Base-by-base conservation (phyloP, 2,329 filamentous ascomycete species). In the Claviceps paspali region DNA sequence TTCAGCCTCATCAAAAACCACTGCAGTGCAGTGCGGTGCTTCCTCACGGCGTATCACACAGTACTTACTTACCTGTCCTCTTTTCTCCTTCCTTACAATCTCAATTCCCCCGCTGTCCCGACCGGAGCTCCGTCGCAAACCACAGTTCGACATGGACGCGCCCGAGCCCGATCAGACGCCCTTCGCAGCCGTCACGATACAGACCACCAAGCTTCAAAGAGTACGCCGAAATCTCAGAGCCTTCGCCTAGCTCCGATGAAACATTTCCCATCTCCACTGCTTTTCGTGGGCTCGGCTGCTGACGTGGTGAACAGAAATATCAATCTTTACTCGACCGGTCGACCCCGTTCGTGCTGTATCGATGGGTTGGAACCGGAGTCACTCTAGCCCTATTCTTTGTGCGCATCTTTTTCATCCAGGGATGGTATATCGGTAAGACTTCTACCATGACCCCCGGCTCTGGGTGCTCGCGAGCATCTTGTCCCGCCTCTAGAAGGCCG, bases 341-440 rank as follows among this genome's bases (percentile, higher is more conserved):
- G 36, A 96, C 88, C 8, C 91, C 91, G 11, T 92, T 76, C 60
- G 78, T 86, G 38, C 65, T 79, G 41, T 94, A 96, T 64, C 74
- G 91, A 69, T 98, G 91, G 91, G 56, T 81, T 43, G 79, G 79
- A 57, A 94, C 88, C n/a, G 82, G 62, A 36, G 67, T 73, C 29
- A 68, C 81, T 39, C 75, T 96, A 41, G 39, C 84, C 44, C 44
- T 86, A 49, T 98, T 98, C 68, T 88, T 85, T 57, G 57, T 91
- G 47, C 79, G 91, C 56, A 92, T 98, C 59, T 68, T 98, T 47
- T 45, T 94, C 35, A 85, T 86, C 41, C 86, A 96, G 65, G 91
- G 91, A 62, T 98, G 91, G 91, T 98, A 98, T 59, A 96, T 98
- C 48, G 86, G 86, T 94, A 55, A 41, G 68, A 49, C 8, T n/a